Evolutionary conservation across 139 green algal genomes (phyloP).

Genomic region (Marvania coccoides): DNA sequence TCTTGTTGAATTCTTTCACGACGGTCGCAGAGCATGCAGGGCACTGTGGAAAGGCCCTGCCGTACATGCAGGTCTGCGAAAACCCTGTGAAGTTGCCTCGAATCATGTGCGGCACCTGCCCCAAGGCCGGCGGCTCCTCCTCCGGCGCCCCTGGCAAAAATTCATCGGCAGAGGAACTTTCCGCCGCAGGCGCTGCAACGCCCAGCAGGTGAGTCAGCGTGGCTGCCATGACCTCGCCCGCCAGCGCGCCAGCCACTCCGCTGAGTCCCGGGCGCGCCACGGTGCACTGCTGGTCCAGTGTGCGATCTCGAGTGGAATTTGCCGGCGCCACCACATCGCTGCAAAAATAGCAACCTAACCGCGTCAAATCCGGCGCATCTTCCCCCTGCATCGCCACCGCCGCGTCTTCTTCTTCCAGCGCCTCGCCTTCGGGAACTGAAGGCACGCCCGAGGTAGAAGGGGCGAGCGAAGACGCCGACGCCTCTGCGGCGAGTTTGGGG

Average conservation of each 20-base stretch:
- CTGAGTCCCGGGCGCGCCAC: constrained; percentile 86
- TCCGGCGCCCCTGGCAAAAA: neutral
- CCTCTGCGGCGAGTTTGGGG: neutral
- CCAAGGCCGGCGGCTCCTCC: constrained; percentile 40
- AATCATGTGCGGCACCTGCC: constrained; percentile 53
- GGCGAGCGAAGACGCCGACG: neutral
- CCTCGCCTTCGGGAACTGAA: neutral
- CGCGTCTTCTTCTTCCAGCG: neutral
- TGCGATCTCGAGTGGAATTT: constrained; percentile 77
- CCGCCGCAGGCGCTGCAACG: constrained; percentile 33
- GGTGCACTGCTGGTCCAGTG: constrained; percentile 97
- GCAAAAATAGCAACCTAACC: constrained; percentile 98
- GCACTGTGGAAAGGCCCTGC: constrained; percentile 77
- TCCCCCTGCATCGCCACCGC: neutral
- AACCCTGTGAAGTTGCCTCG: constrained; percentile 31
- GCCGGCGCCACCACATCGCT: constrained; percentile 93
- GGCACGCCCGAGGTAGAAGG: neutral
- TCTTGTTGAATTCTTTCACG: constrained; percentile 45
- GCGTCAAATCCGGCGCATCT: neutral
- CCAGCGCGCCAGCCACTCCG: constrained; percentile 76
- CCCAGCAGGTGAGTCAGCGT: constrained; percentile 64
- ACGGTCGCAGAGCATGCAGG: constrained; percentile 81
- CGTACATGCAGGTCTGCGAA: constrained; percentile 47
- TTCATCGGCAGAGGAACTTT: too few relatives aligned
- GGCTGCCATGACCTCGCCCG: constrained; percentile 82